phyloP scores from a whole-genome alignment of 1,284 basidiomycete species.

The Uromyces viciae-fabae region DNA sequence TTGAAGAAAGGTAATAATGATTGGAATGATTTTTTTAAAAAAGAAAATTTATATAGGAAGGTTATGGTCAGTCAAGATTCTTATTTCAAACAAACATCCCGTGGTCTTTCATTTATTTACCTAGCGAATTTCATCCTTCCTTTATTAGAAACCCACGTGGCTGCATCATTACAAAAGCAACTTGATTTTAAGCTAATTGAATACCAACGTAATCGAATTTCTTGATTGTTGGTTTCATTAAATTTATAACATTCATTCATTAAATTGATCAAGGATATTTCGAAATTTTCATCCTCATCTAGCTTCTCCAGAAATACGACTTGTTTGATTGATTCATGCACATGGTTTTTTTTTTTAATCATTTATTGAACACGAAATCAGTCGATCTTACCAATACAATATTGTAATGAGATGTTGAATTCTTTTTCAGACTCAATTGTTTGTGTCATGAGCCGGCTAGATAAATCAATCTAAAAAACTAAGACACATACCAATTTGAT shows the following conservation, averaged over 20 bases:
- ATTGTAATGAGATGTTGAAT: neutral
- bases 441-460: too few species aligned
- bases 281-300: conserved; percentile 17
- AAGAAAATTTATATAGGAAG: neutral
- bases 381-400: too few species aligned
- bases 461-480: neutral
- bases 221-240: conserved; percentile 51
- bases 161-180: conserved; percentile 51
- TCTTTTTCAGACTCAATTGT: neutral
- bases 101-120: conserved; percentile 53
- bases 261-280: conserved; percentile 1
- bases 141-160: conserved; percentile 48
- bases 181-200: conserved; percentile 64
- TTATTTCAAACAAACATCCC: neutral
- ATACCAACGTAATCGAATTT: conserved; percentile 70
- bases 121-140: conserved; percentile 77
- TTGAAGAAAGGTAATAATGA: neutral
- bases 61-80: too few species aligned
- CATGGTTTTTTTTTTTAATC: neutral
- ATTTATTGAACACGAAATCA: neutral
- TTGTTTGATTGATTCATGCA: neutral
- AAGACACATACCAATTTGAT: conserved; percentile 40
- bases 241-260: conserved; percentile 29
- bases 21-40: neutral
- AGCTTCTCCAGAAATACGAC: conserved; percentile 43